A percentile compares a stretch with the other conserved stretches of the same genome.
Conservation (phyloP, 495 filamentous ascomycete genomes). For the Podospora pseudoanserina region DNA sequence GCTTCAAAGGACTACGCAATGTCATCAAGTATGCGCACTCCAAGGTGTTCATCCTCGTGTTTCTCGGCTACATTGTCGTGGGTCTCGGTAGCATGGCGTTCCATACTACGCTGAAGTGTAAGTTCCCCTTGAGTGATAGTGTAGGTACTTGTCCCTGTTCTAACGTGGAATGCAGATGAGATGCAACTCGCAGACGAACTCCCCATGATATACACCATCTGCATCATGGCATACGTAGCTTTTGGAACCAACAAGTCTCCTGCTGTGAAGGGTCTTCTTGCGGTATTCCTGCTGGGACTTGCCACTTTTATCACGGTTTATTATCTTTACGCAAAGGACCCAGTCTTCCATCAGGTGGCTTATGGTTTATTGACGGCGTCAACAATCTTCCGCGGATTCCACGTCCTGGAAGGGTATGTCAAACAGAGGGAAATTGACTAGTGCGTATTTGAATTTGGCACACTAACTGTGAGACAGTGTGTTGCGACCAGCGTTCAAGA, state of each 20-base stretch:
- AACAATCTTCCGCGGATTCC: constrained; percentile 78
- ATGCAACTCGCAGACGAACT: constrained; percentile 98
- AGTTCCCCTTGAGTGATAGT: constrained; percentile 18
- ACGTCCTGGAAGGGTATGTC: constrained; percentile 71
- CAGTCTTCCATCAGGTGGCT: constrained; percentile 85
- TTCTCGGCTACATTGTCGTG: constrained; percentile 72
- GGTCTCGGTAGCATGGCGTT: constrained; percentile 79
- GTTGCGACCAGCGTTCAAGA: constrained; percentile 57
- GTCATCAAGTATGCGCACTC: constrained; percentile 69
- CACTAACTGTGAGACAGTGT: constrained; percentile 32
- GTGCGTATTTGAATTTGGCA: background rate
- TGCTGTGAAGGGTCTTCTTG: constrained; percentile 56
- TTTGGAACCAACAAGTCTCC: constrained; percentile 68
- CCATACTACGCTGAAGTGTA: constrained; percentile 79
- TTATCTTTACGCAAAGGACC: constrained; percentile 92
- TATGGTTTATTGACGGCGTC: constrained; percentile 77
- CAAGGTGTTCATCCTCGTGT: constrained; percentile 66
- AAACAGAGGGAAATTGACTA: background rate
- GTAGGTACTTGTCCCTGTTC: too few relatives aligned
- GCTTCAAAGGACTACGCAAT: constrained; percentile 66
- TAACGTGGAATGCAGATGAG: constrained; percentile 57
- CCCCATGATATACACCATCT: constrained; percentile 97
- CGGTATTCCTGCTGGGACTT: constrained; percentile 55
- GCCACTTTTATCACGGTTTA: constrained; percentile 82
- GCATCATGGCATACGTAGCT: constrained; percentile 78